Conservation (phyloP, 305 asterid species). For the Plantago coronopus region DNA sequence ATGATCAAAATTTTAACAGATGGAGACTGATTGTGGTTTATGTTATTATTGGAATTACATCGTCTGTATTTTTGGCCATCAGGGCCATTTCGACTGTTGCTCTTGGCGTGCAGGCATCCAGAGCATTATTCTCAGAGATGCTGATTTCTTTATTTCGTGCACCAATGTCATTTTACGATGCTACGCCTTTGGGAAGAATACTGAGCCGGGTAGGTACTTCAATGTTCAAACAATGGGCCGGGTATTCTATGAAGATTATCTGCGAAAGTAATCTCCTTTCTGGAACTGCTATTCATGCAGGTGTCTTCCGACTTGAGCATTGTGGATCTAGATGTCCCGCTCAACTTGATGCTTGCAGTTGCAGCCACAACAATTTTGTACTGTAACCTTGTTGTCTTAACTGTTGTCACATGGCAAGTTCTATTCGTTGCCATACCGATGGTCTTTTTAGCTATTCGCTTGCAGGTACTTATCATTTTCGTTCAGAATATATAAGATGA, state of each 20-base stretch:
- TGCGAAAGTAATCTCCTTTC: constrained; percentile 15
- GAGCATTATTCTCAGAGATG: constrained; percentile 59
- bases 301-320: constrained; percentile 86
- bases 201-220: constrained; percentile 67
- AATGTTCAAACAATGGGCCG: not conserved
- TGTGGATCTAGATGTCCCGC: constrained; percentile 81
- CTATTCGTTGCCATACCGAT: constrained; percentile 71
- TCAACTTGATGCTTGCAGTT: constrained; percentile 66
- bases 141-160: constrained; percentile 78
- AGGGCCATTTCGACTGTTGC: constrained; percentile 60
- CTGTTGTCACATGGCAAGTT: constrained; percentile 88
- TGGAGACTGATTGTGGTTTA: constrained; percentile 67
- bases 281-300: constrained; percentile 32
- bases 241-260: not conserved
- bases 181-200: constrained; percentile 89
- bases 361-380: constrained; percentile 75
- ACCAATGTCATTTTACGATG: constrained; percentile 93
- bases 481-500: not conserved
- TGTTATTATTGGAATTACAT: constrained; percentile 54
- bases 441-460: constrained; percentile 67
- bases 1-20: constrained; percentile 43
- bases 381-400: constrained; percentile 62
- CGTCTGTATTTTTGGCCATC: constrained; percentile 48
- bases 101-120: constrained; percentile 69
- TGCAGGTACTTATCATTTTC: constrained; percentile 51